phyloP scores from a whole-genome alignment of 2,329 filamentous ascomycete species.

The Alternaria alternata region DNA sequence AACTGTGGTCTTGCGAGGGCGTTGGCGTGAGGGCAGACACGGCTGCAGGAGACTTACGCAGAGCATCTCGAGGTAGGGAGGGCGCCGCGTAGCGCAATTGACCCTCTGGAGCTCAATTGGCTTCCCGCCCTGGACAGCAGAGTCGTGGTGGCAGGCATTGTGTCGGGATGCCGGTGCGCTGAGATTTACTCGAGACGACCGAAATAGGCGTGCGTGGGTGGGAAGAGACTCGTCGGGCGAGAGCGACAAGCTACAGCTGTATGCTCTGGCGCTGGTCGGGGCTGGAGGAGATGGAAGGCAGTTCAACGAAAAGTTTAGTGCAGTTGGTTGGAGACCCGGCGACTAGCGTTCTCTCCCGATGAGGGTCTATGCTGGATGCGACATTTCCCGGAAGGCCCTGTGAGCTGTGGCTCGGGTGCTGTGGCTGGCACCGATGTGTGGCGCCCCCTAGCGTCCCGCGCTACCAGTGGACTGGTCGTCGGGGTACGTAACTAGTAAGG shows the following conservation, averaged over 20 bases:
- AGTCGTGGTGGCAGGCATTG: slow-evolving; percentile 63
- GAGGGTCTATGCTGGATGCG: slow-evolving; percentile 15
- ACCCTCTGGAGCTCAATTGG: slow-evolving; percentile 53
- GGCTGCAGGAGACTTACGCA: slow-evolving; percentile 42
- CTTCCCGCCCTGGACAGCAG: slow-evolving; percentile 56
- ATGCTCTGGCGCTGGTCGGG: slow-evolving; percentile 29
- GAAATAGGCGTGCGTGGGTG: not conserved
- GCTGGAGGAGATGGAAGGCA: slow-evolving; percentile 29
- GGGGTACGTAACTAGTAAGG: slow-evolving; percentile 34
- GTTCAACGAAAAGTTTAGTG: slow-evolving; percentile 45
- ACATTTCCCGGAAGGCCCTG: slow-evolving; percentile 12
- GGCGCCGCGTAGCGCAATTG: slow-evolving; percentile 56
- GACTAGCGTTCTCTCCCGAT: slow-evolving; percentile 20
- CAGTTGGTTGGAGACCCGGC: slow-evolving; percentile 32
- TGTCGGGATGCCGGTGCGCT: slow-evolving; percentile 48
- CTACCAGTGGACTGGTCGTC: slow-evolving; percentile 12
- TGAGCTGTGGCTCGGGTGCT: not conserved
- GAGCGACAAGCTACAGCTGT: slow-evolving; percentile 18
- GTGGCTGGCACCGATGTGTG: slow-evolving; percentile 2
- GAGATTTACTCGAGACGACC: slow-evolving; percentile 30
- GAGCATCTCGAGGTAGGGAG: slow-evolving; percentile 51
- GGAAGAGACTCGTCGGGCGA: slow-evolving; percentile 4
- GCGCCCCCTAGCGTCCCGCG: slow-evolving; percentile 11
- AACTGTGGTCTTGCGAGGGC: slow-evolving; percentile 26
- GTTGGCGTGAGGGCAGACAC: slow-evolving; percentile 16